Evolutionary conservation across 208 protist species (phyloP), one percentile per base, ranked within the genome.

Genomic region (Crithidia mellificae): DNA sequence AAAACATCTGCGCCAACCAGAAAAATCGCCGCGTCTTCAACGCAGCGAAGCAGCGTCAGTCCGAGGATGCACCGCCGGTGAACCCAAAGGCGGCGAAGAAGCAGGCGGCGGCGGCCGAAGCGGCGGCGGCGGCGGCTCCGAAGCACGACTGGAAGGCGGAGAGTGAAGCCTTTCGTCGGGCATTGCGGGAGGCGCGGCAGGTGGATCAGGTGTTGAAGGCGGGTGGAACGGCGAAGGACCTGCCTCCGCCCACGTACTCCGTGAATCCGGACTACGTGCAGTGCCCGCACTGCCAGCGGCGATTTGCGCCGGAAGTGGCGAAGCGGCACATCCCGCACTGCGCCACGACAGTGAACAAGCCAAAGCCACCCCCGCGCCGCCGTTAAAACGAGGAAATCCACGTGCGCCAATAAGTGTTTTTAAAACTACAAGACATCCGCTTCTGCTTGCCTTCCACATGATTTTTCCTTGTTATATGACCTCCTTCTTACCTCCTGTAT

Each of bases 281-380:
- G 51, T 97, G 93, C 54, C 90, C 87, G n/a, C 84, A 96, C 57
- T 97, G 93, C 69, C 55, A 74, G 38, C 79, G 93, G 15, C 83
- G 90, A 24, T 97, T 97, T 77, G 87, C 85, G 3, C 74, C 83
- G 17, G 83, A 92, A 30, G 87, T 89, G 15, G 91, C 91, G 17
- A 81, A 86, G 67, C 73, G 91, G 20, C 93, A 97, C 65, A 96
- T 97, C 58, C 93, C 93, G 15, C 72, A 69, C 30, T 97, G 92
- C 34, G 87, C 87, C 25, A 90, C 25, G 20, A 97, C 90, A 2
- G 53, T 93, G 0, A 93, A 94, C 54, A 66, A 77, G 20, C 90
- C 92, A 1, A 97, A 94, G 69, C 81, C 92, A 17, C 92, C 92
- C 1, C 92, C 92, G 34, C 78, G 73, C 25, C 81, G 82, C 12